Percentiles rank a stretch among this genome's conserved stretches.
These are phyloP conservation scores for Colletotrichum filicis DNA, from an alignment of 2,329 filamentous ascomycete species.

Conservation along the genomic window DNA sequence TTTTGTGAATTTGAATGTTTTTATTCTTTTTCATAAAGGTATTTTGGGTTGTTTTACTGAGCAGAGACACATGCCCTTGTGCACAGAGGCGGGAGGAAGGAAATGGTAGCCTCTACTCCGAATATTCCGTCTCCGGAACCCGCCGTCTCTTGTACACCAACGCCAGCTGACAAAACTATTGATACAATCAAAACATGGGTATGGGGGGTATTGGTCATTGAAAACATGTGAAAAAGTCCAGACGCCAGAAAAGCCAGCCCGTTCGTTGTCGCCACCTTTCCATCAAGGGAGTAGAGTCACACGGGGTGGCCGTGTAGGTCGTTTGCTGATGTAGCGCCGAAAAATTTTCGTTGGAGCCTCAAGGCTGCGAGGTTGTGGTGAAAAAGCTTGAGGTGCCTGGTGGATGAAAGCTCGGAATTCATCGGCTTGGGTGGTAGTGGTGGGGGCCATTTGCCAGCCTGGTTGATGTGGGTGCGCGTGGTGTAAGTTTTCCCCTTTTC, in stretches of 20 bases:
- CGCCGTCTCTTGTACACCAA: background rate
- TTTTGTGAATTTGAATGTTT: background rate
- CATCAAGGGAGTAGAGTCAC: background rate
- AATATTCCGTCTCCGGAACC: background rate
- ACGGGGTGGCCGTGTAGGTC: background rate
- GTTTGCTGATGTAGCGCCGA: background rate
- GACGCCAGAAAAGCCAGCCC: background rate
- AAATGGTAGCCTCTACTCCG: background rate
- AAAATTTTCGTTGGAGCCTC: conserved; percentile 26
- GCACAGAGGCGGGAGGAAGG: no score
- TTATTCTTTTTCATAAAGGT: background rate
- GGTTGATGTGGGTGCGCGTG: background rate
- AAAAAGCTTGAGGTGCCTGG: background rate
- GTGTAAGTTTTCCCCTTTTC: background rate
- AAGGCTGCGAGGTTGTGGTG: background rate
- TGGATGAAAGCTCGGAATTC: conserved; percentile 15
- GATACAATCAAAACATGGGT: conserved; percentile 10
- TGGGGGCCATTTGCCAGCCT: conserved; percentile 2
- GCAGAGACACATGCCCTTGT: background rate
- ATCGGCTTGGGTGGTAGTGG: conserved; percentile 18
- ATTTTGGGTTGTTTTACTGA: background rate
- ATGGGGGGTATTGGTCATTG: conserved; percentile 19
- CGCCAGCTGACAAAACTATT: conserved; percentile 1
- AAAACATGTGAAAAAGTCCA: background rate
- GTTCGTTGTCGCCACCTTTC: background rate